Conservation (phyloP, 208 protist species). For the Wallacemonas sp. region DNA sequence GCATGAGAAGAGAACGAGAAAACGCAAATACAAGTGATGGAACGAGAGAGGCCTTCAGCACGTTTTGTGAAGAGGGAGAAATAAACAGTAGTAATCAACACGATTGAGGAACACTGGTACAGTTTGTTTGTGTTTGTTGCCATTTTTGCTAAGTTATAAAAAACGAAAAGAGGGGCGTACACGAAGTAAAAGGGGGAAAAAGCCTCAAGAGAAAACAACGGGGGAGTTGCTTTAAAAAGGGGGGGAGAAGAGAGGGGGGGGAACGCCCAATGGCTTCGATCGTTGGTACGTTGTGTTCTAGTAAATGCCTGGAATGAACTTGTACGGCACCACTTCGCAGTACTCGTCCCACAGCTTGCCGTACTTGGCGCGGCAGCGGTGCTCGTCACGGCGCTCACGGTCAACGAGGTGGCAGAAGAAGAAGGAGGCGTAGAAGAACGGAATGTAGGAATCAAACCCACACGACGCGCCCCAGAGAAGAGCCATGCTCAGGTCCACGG, state of each 20-base stretch:
- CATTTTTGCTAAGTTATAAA: not conserved
- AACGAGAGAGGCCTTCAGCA: too few relatives aligned
- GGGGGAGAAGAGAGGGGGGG: not conserved
- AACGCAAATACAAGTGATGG: too few relatives aligned
- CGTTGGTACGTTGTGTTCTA: conserved; percentile 30
- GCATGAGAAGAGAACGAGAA: too few relatives aligned
- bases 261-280: not conserved
- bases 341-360: conserved; percentile 96
- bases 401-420: conserved; percentile 92
- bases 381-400: conserved; percentile 87
- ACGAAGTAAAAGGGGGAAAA: not conserved
- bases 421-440: conserved; percentile 96
- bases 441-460: conserved; percentile 89
- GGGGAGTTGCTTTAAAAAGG: not conserved
- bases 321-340: conserved; percentile 89
- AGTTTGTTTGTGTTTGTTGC: not conserved
- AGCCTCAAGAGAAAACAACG: not conserved
- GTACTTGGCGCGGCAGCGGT: conserved; percentile 90
- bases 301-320: conserved; percentile 95
- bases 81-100: not conserved
- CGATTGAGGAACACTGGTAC: not conserved
- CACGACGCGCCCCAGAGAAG: conserved; percentile 91
- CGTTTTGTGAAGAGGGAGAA: conserved; percentile 1
- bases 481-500: conserved; percentile 92
- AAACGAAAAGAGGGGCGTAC: conserved; percentile 7